Percentiles rank a stretch among this genome's conserved stretches.
These are phyloP conservation scores for Ogataea methanolica DNA, from an alignment of 805 yeast species.

Conservation along the genomic window DNA sequence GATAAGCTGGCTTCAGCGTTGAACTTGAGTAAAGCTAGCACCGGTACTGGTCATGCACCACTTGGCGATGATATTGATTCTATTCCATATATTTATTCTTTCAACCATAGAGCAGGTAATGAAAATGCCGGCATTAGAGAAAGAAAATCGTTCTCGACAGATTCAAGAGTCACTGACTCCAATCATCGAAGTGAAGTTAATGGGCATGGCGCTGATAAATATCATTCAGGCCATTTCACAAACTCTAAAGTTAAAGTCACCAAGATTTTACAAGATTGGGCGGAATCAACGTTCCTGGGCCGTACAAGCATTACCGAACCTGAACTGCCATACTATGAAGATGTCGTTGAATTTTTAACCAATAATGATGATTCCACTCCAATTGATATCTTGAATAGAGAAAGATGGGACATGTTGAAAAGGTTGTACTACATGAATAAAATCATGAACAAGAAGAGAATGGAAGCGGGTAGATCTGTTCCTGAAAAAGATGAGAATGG, in stretches of 20 bases:
- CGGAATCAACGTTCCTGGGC: conserved; percentile 38
- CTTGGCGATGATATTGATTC: conserved; percentile 23
- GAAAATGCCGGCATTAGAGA: conserved; percentile 85
- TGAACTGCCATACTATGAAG: conserved; percentile 47
- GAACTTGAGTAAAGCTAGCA: conserved; percentile 4
- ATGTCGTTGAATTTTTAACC: conserved; percentile 51
- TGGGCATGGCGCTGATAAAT: conserved; percentile 71
- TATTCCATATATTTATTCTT: conserved; percentile 42
- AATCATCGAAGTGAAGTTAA: conserved; percentile 67
- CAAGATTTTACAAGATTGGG: conserved; percentile 51
- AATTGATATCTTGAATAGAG: conserved; percentile 38
- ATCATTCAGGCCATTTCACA: conserved; percentile 41
- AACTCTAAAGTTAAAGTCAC: conserved; percentile 51
- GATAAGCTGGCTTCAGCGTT: conserved; percentile 3
- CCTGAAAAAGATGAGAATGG: neutral
- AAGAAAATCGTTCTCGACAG: conserved; percentile 73
- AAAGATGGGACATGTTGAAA: conserved; percentile 69
- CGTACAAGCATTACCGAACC: conserved; percentile 27
- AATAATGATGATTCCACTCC: conserved; percentile 33
- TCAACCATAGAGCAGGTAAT: conserved; percentile 84
- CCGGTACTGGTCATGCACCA: conserved; percentile 18
- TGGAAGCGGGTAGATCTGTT: conserved; percentile 2
- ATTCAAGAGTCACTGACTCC: conserved; percentile 69
- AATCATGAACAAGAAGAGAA: conserved; percentile 43
- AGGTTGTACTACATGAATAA: conserved; percentile 67